phyloP scores from a whole-genome alignment of 2,329 filamentous ascomycete species.

The Neonectria ditissima region DNA sequence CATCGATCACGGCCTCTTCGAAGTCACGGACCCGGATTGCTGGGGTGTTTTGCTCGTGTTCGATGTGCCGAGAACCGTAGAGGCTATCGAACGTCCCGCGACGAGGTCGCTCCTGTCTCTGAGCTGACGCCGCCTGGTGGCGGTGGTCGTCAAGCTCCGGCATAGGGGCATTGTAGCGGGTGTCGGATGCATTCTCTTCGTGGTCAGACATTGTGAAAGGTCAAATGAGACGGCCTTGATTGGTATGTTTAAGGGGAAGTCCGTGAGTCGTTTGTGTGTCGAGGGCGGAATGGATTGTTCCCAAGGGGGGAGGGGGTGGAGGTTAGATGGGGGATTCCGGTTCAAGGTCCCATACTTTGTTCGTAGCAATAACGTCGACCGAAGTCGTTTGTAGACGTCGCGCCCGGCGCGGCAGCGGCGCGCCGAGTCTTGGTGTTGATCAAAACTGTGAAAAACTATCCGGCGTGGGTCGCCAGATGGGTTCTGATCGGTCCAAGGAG shows the following conservation, averaged over 20 bases:
- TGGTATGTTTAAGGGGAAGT: slow-evolving; percentile 14
- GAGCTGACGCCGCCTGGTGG: slow-evolving; percentile 70
- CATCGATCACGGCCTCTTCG: slow-evolving; percentile 81
- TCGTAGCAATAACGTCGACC: slow-evolving; percentile 31
- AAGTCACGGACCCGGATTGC: slow-evolving; percentile 78
- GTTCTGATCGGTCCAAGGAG: slow-evolving; percentile 23
- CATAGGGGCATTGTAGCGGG: slow-evolving; percentile 78
- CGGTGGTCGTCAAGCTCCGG: slow-evolving; percentile 91
- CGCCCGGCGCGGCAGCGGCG: slow-evolving; percentile 53
- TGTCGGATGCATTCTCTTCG: slow-evolving; percentile 69
- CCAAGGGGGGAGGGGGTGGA: slow-evolving; percentile 30
- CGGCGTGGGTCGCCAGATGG: slow-evolving; percentile 40
- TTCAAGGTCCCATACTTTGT: slow-evolving; percentile 47
- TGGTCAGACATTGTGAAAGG: slow-evolving; percentile 72
- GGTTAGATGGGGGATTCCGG: slow-evolving; percentile 45
- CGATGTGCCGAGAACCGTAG: slow-evolving; percentile 64
- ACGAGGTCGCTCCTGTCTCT: slow-evolving; percentile 70
- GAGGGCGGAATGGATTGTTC: slow-evolving; percentile 25
- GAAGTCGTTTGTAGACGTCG: slow-evolving; percentile 39
- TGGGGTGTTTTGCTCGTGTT: slow-evolving; percentile 51
- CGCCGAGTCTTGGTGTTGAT: slow-evolving; percentile 50
- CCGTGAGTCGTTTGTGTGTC: slow-evolving; percentile 25
- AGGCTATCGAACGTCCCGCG: slow-evolving; percentile 81
- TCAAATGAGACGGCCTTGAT: slow-evolving; percentile 13
- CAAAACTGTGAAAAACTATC: slow-evolving; percentile 45